Evolutionary conservation across 2,329 filamentous ascomycete genomes (phyloP), one percentile per base, ranked within the genome.

Genomic region (Aspergillus alliaceus): DNA sequence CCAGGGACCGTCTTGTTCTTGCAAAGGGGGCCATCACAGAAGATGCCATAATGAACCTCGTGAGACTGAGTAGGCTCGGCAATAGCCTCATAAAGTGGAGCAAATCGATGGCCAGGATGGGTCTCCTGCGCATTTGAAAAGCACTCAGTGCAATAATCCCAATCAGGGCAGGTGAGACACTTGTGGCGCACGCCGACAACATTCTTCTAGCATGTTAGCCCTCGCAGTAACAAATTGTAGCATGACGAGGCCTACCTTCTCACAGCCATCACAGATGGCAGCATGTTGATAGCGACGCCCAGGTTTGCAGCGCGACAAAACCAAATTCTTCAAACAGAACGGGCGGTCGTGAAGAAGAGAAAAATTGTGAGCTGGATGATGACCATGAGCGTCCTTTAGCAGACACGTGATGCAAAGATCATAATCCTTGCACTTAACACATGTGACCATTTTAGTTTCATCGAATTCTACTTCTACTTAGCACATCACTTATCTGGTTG

Each of bases 151-250:
- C 95, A 99, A 78, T 90, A 98, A 70, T 99, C 95, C 90, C 91
- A 99, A 75, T 99, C 95, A 42, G 96, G 95, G 80, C 95, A 99
- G 72, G 91, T 88, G 63, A 98, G 82, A 75, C 95, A 99, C 83
- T 99, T 99, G 84, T 98, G 89, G 66, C 95, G 93, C 56, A 96
- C 83, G 66, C 95, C 96, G 66, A 84, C 82, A 68, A 99, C 95
- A 73, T 86, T 87, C 82, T 87, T 60, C 34, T 48, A 53, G 40
- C n/a, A 25, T 27, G 52, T 73, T 57, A 74, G 66, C 42, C 25
- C 18, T 18, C 14, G 31, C 14, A 15, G 32, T 22, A 18, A 27
- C 34, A 14, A 15, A 40, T 25, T 25, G 5, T 50, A 22, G 25
- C 34, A 24, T 53, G 27, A 57, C 39, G 50, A n/a, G n/a, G 14